phyloP scores from a whole-genome alignment of 495 filamentous ascomycete species.

The Aspergillus wentii region DNA sequence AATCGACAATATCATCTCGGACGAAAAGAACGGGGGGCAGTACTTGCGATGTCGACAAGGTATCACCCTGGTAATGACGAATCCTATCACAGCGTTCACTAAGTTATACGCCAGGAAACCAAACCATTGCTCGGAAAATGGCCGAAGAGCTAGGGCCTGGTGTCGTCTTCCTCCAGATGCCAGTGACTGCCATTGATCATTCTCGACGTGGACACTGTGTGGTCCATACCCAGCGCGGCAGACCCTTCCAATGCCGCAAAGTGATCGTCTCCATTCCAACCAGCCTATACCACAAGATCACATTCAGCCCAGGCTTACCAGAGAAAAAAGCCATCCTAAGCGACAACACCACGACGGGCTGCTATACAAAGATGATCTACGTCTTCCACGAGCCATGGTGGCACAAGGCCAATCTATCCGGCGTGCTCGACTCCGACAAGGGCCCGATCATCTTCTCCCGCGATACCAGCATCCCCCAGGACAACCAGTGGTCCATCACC shows the following conservation, averaged over 20 bases:
- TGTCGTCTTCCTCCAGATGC: constrained; percentile 3
- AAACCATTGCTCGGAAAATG: constrained; percentile 25
- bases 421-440: constrained; percentile 16
- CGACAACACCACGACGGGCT: constrained; percentile 20
- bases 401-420: constrained; percentile 23
- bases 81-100: constrained; percentile 4
- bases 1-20: constrained; percentile 34
- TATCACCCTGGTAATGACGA: neutral
- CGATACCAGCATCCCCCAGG: constrained; percentile 27
- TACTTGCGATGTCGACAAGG: constrained; percentile 27
- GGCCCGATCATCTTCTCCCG: constrained; percentile 30
- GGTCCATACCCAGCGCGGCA: constrained; percentile 2
- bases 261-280: constrained; percentile 35
- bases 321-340: constrained; percentile 12
- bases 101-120: constrained; percentile 16
- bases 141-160: constrained; percentile 6
- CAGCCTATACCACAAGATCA: constrained; percentile 24
- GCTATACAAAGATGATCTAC: constrained; percentile 32
- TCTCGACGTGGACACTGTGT: constrained; percentile 16
- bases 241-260: constrained; percentile 19
- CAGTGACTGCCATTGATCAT: constrained; percentile 11
- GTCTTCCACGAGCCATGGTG: constrained; percentile 39
- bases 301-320: constrained; percentile 26
- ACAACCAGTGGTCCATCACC: constrained; percentile 30
- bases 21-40: constrained; percentile 40